phyloP scores from a whole-genome alignment of 1,284 basidiomycete genomes.

The Naganishia sp. region DNA sequence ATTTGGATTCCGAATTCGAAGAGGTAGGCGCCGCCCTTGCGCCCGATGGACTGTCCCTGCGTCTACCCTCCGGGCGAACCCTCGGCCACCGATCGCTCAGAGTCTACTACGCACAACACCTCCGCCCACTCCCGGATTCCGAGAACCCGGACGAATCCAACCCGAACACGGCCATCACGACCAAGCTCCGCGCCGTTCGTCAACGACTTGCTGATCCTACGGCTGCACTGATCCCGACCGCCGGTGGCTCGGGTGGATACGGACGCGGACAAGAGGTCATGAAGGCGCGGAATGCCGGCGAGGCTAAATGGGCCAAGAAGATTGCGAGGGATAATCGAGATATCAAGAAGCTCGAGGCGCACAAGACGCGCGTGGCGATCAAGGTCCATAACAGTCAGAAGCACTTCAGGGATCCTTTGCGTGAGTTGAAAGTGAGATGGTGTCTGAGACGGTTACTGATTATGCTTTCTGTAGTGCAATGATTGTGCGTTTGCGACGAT shows the following conservation, averaged over 20 bases:
- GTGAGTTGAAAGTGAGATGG: conserved; percentile 37
- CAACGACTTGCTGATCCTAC: conserved; percentile 75
- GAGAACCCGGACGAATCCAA: conserved; percentile 44
- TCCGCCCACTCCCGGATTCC: conserved; percentile 49
- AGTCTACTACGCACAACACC: conserved; percentile 84
- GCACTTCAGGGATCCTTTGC: conserved; percentile 65
- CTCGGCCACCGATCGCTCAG: conserved; percentile 88
- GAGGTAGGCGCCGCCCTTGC: conserved; percentile 43
- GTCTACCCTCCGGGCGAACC: conserved; percentile 86
- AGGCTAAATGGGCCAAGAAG: conserved; percentile 87
- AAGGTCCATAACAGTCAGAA: conserved; percentile 78
- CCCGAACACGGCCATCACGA: conserved; percentile 41
- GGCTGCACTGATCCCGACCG: conserved; percentile 75
- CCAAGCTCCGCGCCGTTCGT: conserved; percentile 66
- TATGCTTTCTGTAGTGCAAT: no score
- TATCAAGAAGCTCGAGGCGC: conserved; percentile 72
- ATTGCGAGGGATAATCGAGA: conserved; percentile 86
- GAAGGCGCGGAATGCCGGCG: conserved; percentile 89
- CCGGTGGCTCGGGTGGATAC: conserved; percentile 80
- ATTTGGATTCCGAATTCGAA: conserved; percentile 47
- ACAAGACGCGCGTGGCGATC: conserved; percentile 70
- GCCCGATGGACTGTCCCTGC: conserved; percentile 74
- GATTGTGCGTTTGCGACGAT: no score
- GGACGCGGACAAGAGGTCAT: conserved; percentile 77
- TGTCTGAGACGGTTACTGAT: no score